Evolutionary conservation across 1,139 yeast species (phyloP).

Genomic region (Protomyces gravidus): DNA sequence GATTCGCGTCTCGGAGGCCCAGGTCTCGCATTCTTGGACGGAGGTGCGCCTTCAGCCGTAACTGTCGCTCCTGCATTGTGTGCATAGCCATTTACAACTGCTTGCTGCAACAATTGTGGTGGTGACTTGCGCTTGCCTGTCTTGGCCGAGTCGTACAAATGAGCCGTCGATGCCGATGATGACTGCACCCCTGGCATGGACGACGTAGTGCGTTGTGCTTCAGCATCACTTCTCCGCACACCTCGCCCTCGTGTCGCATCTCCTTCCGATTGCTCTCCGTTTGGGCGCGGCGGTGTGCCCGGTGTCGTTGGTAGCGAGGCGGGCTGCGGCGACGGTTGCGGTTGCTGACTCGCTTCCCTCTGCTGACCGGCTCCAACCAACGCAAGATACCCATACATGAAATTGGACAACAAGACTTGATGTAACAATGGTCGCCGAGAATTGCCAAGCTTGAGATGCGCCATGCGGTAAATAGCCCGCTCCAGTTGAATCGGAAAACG

Average conservation of each 20-base stretch:
- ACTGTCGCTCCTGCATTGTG: not conserved
- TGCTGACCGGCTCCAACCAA: constrained; percentile 56
- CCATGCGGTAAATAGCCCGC: constrained; percentile 85
- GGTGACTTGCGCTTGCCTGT: not conserved
- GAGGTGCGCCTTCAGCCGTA: too few species aligned
- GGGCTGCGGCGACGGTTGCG: not conserved
- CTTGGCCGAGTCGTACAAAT: not conserved
- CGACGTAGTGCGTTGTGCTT: too few species aligned
- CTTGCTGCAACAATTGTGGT: not conserved
- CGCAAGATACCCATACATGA: constrained; percentile 95
- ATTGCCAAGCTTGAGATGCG: constrained; percentile 89
- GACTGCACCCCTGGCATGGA: too few species aligned
- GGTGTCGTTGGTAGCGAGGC: not conserved
- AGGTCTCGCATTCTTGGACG: too few species aligned
- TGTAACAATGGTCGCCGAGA: constrained; percentile 86
- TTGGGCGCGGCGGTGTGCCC: constrained; percentile 44
- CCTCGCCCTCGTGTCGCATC: not conserved
- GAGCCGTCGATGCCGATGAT: too few species aligned
- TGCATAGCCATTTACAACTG: not conserved
- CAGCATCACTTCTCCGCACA: too few species aligned
- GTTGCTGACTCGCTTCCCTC: not conserved
- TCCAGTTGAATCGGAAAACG: constrained; percentile 93
- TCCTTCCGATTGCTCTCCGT: not conserved
- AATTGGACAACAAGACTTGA: constrained; percentile 86
- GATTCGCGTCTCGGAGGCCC: not conserved